These are phyloP conservation scores for Pichia sp. DNA, from an alignment of 1,139 yeast genomes.

Conservation along the genomic window DNA sequence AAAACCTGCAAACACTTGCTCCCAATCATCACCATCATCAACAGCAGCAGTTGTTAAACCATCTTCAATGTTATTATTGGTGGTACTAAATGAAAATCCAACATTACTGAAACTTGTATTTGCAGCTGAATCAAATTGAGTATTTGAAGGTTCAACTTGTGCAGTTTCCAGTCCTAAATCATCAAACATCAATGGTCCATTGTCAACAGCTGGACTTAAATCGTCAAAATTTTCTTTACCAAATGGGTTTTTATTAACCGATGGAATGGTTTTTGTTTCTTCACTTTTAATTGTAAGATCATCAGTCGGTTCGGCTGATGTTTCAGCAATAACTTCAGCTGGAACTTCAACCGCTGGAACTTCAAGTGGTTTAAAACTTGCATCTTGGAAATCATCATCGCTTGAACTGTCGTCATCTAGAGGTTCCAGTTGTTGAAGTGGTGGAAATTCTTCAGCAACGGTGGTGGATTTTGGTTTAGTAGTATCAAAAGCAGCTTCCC, in stretches of 20 bases:
- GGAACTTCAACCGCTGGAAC: not conserved
- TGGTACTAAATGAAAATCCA: conserved; percentile 22
- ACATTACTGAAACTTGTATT: conserved; percentile 18
- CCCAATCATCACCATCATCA: conserved; percentile 72
- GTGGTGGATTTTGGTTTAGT: conserved; percentile 1
- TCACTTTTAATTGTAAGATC: not conserved
- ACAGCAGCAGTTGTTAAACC: conserved; percentile 7
- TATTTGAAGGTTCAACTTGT: conserved; percentile 41
- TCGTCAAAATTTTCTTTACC: not conserved
- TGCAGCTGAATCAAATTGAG: conserved; percentile 26
- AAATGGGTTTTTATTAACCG: conserved; percentile 23
- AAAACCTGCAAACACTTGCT: conserved; percentile 85
- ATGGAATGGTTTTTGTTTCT: conserved; percentile 4
- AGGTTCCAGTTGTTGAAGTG: conserved; percentile 14
- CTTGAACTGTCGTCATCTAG: conserved; percentile 31
- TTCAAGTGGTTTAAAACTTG: not conserved
- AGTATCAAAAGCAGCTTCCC: conserved; percentile 3
- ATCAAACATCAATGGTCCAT: conserved; percentile 34
- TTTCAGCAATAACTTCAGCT: not conserved
- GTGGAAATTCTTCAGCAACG: conserved; percentile 11
- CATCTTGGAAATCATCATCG: conserved; percentile 27
- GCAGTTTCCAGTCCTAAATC: conserved; percentile 49
- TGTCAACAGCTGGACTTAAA: conserved; percentile 7
- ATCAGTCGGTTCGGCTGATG: not conserved
- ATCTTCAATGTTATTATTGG: not conserved